phyloP scores from a whole-genome alignment of 257 asterid genomes.

The Solanum bulbocastanum region DNA sequence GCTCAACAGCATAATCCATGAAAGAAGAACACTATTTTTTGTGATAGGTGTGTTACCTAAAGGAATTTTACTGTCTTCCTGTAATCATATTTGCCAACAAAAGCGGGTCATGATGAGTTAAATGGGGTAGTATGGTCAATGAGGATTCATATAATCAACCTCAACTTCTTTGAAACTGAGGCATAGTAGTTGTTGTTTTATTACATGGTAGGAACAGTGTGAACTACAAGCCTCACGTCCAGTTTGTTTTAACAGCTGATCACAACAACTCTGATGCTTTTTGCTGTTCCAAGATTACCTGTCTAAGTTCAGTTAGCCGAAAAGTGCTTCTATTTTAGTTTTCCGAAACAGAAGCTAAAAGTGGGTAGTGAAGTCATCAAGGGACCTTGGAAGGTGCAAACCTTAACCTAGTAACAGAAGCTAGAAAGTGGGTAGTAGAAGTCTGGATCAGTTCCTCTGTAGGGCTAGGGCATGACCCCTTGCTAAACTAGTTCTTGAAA shows the following conservation, averaged over 20 bases:
- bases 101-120: background rate
- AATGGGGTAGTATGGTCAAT: background rate
- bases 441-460: background rate
- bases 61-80: background rate
- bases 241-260: background rate
- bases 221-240: background rate
- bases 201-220: background rate
- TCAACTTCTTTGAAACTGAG: background rate
- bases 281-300: background rate
- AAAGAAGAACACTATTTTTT: background rate
- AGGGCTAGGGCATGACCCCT: background rate
- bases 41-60: background rate
- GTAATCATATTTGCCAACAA: background rate
- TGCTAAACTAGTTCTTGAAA: background rate
- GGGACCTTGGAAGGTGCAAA: background rate
- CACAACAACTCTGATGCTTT: background rate
- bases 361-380: background rate
- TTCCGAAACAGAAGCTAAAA: background rate
- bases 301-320: background rate
- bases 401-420: background rate
- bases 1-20: background rate
- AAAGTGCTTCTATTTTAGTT: background rate
- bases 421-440: background rate
- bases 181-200: background rate
- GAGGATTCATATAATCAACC: background rate